phyloP scores from a whole-genome alignment of 2,329 filamentous ascomycete species.

The Penicillium sp. region DNA sequence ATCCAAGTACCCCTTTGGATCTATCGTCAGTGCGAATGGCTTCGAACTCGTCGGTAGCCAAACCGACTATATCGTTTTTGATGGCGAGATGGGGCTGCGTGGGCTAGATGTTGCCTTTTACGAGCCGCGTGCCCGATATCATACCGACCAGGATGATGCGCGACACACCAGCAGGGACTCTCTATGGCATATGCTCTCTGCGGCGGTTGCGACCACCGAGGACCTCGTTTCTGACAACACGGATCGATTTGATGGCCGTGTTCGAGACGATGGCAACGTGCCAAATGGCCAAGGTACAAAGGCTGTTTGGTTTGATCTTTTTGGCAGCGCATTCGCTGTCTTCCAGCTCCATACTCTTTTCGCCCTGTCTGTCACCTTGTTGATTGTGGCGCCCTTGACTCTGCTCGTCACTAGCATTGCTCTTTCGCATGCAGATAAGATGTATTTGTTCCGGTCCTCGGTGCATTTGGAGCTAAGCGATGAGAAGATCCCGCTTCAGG shows the following conservation, averaged over 20 bases:
- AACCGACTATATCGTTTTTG: slow-evolving; percentile 87
- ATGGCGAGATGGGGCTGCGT: slow-evolving; percentile 74
- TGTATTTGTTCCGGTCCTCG: slow-evolving; percentile 79
- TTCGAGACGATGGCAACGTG: slow-evolving; percentile 62
- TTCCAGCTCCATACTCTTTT: slow-evolving; percentile 83
- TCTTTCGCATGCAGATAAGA: slow-evolving; percentile 73
- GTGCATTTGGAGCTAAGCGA: slow-evolving; percentile 63
- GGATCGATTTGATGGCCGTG: slow-evolving; percentile 64
- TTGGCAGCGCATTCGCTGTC: slow-evolving; percentile 76
- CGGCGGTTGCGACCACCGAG: slow-evolving; percentile 72
- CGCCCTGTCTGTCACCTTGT: slow-evolving; percentile 79
- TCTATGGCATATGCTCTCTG: slow-evolving; percentile 95
- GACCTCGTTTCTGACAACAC: slow-evolving; percentile 70
- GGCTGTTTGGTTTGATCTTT: slow-evolving; percentile 93
- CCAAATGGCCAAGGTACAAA: slow-evolving; percentile 66
- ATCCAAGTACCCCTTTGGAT: slow-evolving; percentile 76
- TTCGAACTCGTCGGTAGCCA: slow-evolving; percentile 81
- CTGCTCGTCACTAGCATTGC: slow-evolving; percentile 70
- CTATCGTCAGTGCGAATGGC: slow-evolving; percentile 78
- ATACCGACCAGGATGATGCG: slow-evolving; percentile 85
- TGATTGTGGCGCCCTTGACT: slow-evolving; percentile 76
- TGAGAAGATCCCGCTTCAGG: slow-evolving; percentile 66
- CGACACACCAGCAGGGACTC: slow-evolving; percentile 68
- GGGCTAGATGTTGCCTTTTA: slow-evolving; percentile 93
- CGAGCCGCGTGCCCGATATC: slow-evolving; percentile 81